These are phyloP conservation scores for Kalanchoe fedtschenkoi DNA, from an alignment of 164 flowering plant genomes.

Conservation along the genomic window DNA sequence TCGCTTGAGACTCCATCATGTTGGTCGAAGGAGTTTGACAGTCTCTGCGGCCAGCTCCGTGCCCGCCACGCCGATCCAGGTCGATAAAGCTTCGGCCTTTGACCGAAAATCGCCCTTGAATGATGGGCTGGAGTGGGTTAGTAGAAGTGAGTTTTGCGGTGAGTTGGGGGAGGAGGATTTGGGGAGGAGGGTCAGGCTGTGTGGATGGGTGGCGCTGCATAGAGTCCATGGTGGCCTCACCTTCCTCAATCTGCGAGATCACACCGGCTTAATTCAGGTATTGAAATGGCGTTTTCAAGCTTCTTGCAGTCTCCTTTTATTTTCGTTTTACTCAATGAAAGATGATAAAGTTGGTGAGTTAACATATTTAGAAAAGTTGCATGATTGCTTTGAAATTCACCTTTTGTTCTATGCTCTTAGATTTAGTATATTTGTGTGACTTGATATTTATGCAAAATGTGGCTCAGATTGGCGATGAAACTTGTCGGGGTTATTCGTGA, in stretches of 20 bases:
- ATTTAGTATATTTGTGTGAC: neutral
- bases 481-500: neutral
- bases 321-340: too few relatives aligned
- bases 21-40: neutral
- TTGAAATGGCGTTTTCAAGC: neutral
- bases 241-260: conserved; percentile 80
- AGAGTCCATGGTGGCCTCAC: conserved; percentile 87
- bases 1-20: neutral
- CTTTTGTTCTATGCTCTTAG: too few relatives aligned
- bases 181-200: conserved; percentile 65
- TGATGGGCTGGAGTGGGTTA: conserved; percentile 58
- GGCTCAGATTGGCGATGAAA: too few relatives aligned
- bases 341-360: too few relatives aligned
- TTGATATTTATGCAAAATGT: too few relatives aligned
- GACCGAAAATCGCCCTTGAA: conserved; percentile 1
- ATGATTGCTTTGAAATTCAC: too few relatives aligned
- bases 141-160: conserved; percentile 56
- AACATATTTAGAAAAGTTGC: too few relatives aligned
- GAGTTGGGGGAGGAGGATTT: conserved; percentile 46
- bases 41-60: neutral
- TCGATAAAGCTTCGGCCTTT: neutral
- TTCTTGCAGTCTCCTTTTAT: neutral
- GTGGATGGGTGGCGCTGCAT: conserved; percentile 97
- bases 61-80: neutral
- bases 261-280: conserved; percentile 84